Evolutionary conservation across 176 grass and related monocot species (phyloP).

Genomic region (Hordeum vulgare): DNA sequence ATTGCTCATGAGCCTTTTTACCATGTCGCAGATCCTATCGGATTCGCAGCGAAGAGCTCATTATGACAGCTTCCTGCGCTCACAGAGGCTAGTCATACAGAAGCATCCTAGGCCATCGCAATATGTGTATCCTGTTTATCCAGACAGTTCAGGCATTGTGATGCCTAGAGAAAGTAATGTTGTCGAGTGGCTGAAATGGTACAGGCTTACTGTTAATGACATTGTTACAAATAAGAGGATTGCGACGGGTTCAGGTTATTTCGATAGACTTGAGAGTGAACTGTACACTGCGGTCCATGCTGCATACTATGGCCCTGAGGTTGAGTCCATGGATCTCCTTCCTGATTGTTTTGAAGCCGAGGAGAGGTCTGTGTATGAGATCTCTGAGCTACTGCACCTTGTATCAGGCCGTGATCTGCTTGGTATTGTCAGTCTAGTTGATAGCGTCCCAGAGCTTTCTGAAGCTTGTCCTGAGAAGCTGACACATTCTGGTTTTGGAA

Average conservation of each 20-base stretch:
- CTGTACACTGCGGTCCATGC: conserved; percentile 67
- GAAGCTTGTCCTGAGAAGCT: conserved; percentile 48
- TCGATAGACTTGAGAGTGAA: conserved; percentile 83
- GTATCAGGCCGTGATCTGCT: conserved; percentile 93
- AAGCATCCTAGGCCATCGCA: conserved; percentile 43
- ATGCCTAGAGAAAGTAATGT: conserved; percentile 64
- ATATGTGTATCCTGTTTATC: conserved; percentile 21
- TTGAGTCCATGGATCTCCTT: conserved; percentile 74
- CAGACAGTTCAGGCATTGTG: conserved; percentile 38
- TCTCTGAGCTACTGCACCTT: conserved; percentile 83
- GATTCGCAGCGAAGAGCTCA: conserved; percentile 74
- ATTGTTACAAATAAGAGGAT: conserved; percentile 69
- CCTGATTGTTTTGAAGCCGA: conserved; percentile 93
- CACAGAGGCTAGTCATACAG: conserved; percentile 40
- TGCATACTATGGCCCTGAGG: conserved; percentile 76
- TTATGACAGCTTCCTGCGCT: conserved; percentile 67
- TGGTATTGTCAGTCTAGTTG: conserved; percentile 60
- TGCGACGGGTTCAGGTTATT: conserved; percentile 61
- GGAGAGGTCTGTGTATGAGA: conserved; percentile 77
- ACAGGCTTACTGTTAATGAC: conserved; percentile 67
- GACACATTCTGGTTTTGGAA: neutral
- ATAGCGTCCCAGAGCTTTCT: conserved; percentile 35
- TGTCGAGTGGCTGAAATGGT: conserved; percentile 97
- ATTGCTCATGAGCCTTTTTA: neutral
- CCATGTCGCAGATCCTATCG: conserved; percentile 65